Evolutionary conservation across 2,329 filamentous ascomycete species (phyloP), one percentile per base, ranked within the genome.

Genomic region (Macrophomina tecta): DNA sequence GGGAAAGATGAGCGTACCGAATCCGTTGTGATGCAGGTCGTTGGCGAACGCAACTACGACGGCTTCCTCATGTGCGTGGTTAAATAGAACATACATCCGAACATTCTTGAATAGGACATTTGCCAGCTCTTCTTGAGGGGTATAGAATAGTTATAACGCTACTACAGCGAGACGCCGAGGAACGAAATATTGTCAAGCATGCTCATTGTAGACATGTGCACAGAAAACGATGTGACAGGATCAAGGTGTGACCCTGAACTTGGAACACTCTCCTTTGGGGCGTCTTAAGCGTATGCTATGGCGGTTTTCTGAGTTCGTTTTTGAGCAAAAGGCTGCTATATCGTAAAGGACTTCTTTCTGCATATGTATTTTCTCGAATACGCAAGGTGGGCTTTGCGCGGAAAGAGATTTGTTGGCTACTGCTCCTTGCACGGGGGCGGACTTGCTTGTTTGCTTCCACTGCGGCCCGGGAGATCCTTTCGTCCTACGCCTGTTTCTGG

Each of bases 11-110:
- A 75, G 3, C 76, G 81, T 38, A 71, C 84, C 8, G 81, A 82
- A 46, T 76, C 74, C 1, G 74, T 78, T 9, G 76, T 83, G 18
- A 45, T 84, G 67, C 82, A 83, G 74, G 81, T 78, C 2, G 82
- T 83, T 9, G 79, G 79, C 1, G 79, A 81, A 69, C 84, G 83
- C 76, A 78, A 72, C 51, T 82, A 83, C 69, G 80, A 84, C 75
- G 82, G 82, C 8, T 81, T 82, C 66, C 67, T 83, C 69, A 72
- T 81, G 53, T 78, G 78, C 34, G 69, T 80, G 56, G 77, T 86
- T n/a, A 36, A 49, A 62, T 62, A 30, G 34, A 23, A 4, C 48
- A 4, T 11, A 55, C 12, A 7, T n/a, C 36, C 7, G 36, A 16
- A 16, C 30, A 11, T 53, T 38, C 30, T 23, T n/a, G 49, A 34